These are phyloP conservation scores for Beauveria sp. DNA, from an alignment of 2,329 filamentous ascomycete genomes.

Conservation along the genomic window DNA sequence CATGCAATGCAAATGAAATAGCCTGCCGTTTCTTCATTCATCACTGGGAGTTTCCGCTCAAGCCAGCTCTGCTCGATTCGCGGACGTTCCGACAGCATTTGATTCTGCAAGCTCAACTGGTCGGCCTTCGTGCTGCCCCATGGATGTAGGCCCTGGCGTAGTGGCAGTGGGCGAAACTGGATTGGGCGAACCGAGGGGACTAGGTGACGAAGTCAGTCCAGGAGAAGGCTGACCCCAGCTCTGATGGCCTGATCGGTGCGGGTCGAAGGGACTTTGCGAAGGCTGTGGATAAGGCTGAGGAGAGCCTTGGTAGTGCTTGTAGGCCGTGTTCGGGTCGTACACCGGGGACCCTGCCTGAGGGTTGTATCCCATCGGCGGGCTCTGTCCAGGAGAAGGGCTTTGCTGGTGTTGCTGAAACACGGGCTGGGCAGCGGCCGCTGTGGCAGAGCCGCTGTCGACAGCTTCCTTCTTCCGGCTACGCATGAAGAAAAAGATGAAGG, in stretches of 20 bases:
- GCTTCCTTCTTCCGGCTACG: neutral
- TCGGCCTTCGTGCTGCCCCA: neutral
- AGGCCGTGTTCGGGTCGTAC: conserved; percentile 4
- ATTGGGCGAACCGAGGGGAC: neutral
- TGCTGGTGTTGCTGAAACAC: conserved; percentile 1
- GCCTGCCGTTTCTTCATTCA: too few species aligned
- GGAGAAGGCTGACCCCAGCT: conserved; percentile 1
- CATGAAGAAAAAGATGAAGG: conserved; percentile 5
- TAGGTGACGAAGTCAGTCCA: neutral
- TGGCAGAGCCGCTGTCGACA: neutral
- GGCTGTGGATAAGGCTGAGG: neutral
- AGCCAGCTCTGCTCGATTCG: conserved; percentile 5
- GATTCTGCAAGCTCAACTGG: neutral
- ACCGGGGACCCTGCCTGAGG: neutral
- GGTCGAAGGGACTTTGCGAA: neutral
- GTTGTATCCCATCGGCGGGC: neutral
- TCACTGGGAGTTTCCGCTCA: neutral
- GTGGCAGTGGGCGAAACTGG: neutral
- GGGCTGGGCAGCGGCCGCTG: neutral
- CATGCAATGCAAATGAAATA: neutral
- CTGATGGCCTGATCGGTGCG: neutral
- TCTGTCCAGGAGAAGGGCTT: neutral
- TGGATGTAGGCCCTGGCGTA: neutral
- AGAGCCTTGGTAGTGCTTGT: neutral
- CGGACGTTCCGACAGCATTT: neutral